These are phyloP conservation scores for Fusarium mexicanum DNA, from an alignment of 2,329 filamentous ascomycete species.

Conservation along the genomic window DNA sequence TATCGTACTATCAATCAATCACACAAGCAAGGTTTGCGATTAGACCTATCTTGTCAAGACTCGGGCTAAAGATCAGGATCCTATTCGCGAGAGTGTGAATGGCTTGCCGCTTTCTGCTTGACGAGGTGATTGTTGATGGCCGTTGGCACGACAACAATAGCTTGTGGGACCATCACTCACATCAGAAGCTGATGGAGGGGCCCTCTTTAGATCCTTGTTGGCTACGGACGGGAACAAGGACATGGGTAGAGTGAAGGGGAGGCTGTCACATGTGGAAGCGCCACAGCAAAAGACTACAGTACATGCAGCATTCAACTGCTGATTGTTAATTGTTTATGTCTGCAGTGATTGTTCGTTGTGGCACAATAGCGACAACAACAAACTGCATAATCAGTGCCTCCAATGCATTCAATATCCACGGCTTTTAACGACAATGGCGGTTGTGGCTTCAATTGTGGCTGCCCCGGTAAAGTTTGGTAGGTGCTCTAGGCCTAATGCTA, in stretches of 20 bases:
- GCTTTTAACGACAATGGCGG: constrained; percentile 18
- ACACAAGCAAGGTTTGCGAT: constrained; percentile 20
- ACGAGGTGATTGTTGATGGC: constrained; percentile 23
- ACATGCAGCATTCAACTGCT: neutral
- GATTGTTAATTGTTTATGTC: neutral
- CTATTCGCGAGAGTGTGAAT: constrained; percentile 19
- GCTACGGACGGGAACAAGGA: constrained; percentile 13
- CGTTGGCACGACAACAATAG: constrained; percentile 19
- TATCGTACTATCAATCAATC: constrained; percentile 1
- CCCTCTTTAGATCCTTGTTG: constrained; percentile 11
- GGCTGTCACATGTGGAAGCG: constrained; percentile 26
- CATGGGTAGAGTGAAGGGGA: constrained; percentile 1
- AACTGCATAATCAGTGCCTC: neutral
- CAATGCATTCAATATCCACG: neutral
- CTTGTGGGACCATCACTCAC: constrained; percentile 13
- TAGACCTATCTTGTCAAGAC: constrained; percentile 22
- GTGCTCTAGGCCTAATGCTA: neutral
- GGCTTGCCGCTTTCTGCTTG: constrained; percentile 29
- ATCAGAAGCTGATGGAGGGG: constrained; percentile 13
- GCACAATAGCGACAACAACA: neutral
- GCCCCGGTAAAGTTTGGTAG: constrained; percentile 9
- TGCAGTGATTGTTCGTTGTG: neutral
- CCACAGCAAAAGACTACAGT: neutral
- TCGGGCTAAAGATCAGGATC: neutral
- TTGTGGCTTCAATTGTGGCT: constrained; percentile 28